Conservation (phyloP, 2,329 filamentous ascomycete species). For the Monosporascus sp. region DNA sequence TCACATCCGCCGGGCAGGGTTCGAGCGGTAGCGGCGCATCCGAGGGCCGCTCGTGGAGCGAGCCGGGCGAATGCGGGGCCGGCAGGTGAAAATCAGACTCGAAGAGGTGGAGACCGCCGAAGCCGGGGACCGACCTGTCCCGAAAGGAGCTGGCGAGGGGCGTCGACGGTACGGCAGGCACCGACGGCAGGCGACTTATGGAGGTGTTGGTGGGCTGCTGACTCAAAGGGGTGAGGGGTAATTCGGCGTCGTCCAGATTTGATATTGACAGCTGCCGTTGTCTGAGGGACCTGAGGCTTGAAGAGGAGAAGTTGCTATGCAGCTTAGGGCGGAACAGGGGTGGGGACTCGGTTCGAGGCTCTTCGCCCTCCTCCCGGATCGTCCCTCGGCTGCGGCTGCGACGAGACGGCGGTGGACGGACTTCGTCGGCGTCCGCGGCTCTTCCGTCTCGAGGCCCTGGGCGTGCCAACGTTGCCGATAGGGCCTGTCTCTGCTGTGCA, state of each 20-base stretch:
- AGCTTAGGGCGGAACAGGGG: constrained; percentile 43
- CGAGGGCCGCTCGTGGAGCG: constrained; percentile 55
- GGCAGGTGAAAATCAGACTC: constrained; percentile 72
- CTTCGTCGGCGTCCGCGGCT: constrained; percentile 11
- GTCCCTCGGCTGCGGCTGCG: constrained; percentile 22
- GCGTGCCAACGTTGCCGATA: constrained; percentile 31
- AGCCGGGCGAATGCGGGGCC: constrained; percentile 53
- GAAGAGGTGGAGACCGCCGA: constrained; percentile 73
- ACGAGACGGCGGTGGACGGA: constrained; percentile 24
- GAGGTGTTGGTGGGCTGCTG: constrained; percentile 51
- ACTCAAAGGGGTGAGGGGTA: constrained; percentile 69
- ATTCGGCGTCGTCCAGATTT: constrained; percentile 60
- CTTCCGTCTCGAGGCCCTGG: constrained; percentile 21
- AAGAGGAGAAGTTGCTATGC: constrained; percentile 66
- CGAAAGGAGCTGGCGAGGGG: constrained; percentile 59
- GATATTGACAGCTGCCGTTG: constrained; percentile 67
- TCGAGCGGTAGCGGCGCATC: constrained; percentile 77
- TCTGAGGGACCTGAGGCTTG: constrained; percentile 66
- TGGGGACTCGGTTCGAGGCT: constrained; percentile 48
- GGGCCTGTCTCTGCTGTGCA: constrained; percentile 37
- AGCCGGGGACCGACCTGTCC: constrained; percentile 49
- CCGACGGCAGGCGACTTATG: constrained; percentile 45
- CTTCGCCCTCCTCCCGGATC: constrained; percentile 32
- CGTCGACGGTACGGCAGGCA: constrained; percentile 60
- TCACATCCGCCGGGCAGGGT: constrained; percentile 81